Conservation (phyloP, 345 rosid genomes). For the Populus alba region DNA sequence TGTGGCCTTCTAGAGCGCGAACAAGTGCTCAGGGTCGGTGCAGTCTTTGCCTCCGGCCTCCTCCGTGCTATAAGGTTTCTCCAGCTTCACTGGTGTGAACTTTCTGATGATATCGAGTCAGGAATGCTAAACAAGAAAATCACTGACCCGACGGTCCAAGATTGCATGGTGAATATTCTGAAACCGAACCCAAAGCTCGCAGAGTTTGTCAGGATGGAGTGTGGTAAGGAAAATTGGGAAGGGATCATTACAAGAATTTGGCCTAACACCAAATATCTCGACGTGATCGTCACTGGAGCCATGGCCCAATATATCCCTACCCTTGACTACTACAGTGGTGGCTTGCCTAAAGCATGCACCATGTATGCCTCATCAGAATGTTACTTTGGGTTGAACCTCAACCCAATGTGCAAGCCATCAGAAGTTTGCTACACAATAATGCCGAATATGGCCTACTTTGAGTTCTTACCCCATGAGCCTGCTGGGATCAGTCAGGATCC, state of each 20-base stretch:
- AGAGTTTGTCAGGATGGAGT: slow-evolving; percentile 26
- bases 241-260: slow-evolving; percentile 38
- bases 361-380: slow-evolving; percentile 50
- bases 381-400: slow-evolving; percentile 39
- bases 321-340: slow-evolving; percentile 35
- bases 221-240: slow-evolving; percentile 30
- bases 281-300: slow-evolving; percentile 46
- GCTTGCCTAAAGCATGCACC: slow-evolving; percentile 39
- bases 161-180: slow-evolving; percentile 22
- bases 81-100: slow-evolving; percentile 33
- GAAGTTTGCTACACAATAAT: slow-evolving; percentile 45
- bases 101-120: slow-evolving; percentile 27
- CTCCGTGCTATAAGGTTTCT: slow-evolving; percentile 44
- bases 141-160: slow-evolving; percentile 28
- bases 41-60: slow-evolving; percentile 44
- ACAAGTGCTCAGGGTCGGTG: slow-evolving; percentile 40
- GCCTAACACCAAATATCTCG: slow-evolving; percentile 43
- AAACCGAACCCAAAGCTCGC: slow-evolving; percentile 29
- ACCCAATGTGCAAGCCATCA: slow-evolving; percentile 38
- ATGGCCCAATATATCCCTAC: slow-evolving; percentile 48
- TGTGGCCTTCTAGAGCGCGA: slow-evolving; percentile 34
- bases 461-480: slow-evolving; percentile 32
- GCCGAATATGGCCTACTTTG: slow-evolving; percentile 49
- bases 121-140: slow-evolving; percentile 29
- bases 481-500: slow-evolving; percentile 18